phyloP scores from a whole-genome alignment of 2,329 filamentous ascomycete genomes.

The Exophiala oligosperma region DNA sequence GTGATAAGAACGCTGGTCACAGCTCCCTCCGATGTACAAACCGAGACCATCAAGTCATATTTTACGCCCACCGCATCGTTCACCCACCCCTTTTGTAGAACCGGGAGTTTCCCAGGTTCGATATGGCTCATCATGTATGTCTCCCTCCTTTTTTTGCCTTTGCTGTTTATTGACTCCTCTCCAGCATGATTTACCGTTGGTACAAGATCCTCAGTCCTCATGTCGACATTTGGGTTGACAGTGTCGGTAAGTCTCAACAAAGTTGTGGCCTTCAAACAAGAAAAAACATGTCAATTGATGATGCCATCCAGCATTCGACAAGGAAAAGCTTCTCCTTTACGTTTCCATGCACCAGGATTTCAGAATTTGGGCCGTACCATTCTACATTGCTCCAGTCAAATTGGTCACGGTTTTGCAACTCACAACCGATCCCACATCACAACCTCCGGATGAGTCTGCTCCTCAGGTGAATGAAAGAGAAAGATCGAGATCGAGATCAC shows the following conservation, averaged over 20 bases:
- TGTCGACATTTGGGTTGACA: slow-evolving; percentile 67
- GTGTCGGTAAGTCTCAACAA: slow-evolving; percentile 47
- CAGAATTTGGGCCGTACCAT: slow-evolving; percentile 73
- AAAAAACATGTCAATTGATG: no score
- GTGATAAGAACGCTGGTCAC: slow-evolving; percentile 70
- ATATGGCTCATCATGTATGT: slow-evolving; percentile 59
- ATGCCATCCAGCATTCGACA: slow-evolving; percentile 62
- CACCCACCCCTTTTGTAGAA: slow-evolving; percentile 74
- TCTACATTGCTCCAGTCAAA: slow-evolving; percentile 67
- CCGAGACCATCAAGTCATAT: slow-evolving; percentile 65
- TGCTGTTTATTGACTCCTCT: no score
- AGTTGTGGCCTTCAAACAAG: no score
- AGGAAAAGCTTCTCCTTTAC: slow-evolving; percentile 66
- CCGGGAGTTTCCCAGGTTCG: slow-evolving; percentile 60
- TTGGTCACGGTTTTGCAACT: slow-evolving; percentile 70
- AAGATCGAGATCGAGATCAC: not conserved
- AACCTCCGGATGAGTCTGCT: slow-evolving; percentile 34
- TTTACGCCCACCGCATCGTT: slow-evolving; percentile 74
- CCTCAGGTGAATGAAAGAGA: slow-evolving; percentile 21
- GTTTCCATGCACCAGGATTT: slow-evolving; percentile 74
- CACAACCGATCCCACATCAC: slow-evolving; percentile 53
- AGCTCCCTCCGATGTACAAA: slow-evolving; percentile 65
- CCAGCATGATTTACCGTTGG: slow-evolving; percentile 69
- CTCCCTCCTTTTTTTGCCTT: no score
- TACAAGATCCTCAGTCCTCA: slow-evolving; percentile 79